Conservation (phyloP, 495 filamentous ascomycete genomes). For the Trichocladium antarcticum region DNA sequence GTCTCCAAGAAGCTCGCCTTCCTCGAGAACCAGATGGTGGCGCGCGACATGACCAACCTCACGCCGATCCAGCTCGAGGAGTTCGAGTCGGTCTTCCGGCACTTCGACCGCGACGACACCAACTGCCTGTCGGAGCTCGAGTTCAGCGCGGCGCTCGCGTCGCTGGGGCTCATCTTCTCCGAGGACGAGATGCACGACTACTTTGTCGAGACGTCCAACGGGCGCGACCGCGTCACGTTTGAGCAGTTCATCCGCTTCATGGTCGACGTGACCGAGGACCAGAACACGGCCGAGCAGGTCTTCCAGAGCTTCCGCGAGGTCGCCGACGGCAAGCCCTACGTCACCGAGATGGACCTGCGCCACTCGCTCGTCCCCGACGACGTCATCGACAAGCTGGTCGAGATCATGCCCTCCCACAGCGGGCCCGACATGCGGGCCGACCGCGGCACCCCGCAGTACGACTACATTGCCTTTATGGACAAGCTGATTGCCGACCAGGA, state of each 20-base stretch:
- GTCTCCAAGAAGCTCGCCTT: constrained; percentile 93
- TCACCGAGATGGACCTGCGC: constrained; percentile 91
- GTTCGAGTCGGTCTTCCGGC: constrained; percentile 93
- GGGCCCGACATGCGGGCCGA: constrained; percentile 74
- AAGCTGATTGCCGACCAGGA: constrained; percentile 44
- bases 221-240: constrained; percentile 70
- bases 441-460: constrained; percentile 64
- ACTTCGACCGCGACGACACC: constrained; percentile 88
- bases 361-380: constrained; percentile 93
- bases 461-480: constrained; percentile 91
- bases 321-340: constrained; percentile 96
- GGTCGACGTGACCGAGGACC: constrained; percentile 96
- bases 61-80: constrained; percentile 97
- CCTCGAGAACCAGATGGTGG: constrained; percentile 92
- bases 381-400: constrained; percentile 80
- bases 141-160: constrained; percentile 88
- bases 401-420: constrained; percentile 69
- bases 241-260: constrained; percentile 99
- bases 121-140: constrained; percentile 91
- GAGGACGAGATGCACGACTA: constrained; percentile 94
- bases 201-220: constrained; percentile 68
- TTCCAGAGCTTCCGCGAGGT: constrained; percentile 95
- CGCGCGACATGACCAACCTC: constrained; percentile 95
- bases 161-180: constrained; percentile 84
- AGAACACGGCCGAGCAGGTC: constrained; percentile 95